Conservation (phyloP, 169 alveolate species). For the Ichthyophthirius multifiliis region DNA sequence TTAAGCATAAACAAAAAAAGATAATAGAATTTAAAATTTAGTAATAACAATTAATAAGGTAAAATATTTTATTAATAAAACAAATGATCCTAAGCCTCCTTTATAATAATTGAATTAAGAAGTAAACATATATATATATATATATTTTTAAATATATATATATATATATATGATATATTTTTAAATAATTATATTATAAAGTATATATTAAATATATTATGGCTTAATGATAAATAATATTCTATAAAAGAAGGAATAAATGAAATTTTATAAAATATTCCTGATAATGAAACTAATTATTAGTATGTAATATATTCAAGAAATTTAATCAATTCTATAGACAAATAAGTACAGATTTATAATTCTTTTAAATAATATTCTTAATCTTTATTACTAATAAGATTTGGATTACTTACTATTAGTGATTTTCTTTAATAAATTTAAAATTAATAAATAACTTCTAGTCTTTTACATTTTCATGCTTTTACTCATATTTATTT, state of each 20-base stretch:
- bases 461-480: not conserved
- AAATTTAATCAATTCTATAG: not conserved
- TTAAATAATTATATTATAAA: too few relatives aligned
- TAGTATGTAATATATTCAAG: not conserved
- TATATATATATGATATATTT: too few relatives aligned
- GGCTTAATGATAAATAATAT: too few relatives aligned
- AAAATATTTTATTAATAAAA: conserved; percentile 60
- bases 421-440: not conserved
- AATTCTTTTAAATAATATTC: not conserved
- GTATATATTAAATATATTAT: too few relatives aligned
- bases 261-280: not conserved
- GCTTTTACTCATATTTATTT: conserved; percentile 1
- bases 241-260: not conserved
- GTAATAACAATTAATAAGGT: conserved; percentile 83
- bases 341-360: not conserved
- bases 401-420: not conserved
- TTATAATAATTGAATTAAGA: conserved; percentile 3
- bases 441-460: not conserved
- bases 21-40: conserved; percentile 64
- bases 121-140: not conserved
- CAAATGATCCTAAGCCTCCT: conserved; percentile 66
- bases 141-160: not conserved
- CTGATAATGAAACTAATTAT: not conserved
- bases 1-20: not conserved
- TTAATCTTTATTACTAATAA: not conserved